Conservation (phyloP, 139 green algal species). For the Eudorina sp. region DNA sequence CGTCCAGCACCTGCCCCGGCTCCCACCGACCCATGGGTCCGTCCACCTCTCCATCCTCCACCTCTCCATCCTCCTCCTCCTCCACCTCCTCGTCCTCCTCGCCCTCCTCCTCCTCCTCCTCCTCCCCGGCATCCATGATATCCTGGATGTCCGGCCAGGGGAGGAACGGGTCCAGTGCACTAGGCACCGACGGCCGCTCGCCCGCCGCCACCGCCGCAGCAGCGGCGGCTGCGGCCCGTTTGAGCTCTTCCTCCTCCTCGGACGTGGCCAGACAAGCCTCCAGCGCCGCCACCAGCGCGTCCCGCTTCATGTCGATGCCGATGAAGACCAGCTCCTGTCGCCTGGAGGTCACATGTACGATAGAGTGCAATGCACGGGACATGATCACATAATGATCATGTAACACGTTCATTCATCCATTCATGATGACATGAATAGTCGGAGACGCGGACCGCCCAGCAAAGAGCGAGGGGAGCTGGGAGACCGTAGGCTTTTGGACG, state of each 20-base stretch:
- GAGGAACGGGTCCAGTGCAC: conserved; percentile 66
- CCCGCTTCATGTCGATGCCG: conserved; percentile 68
- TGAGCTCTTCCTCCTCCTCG: conserved; percentile 36
- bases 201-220: background rate
- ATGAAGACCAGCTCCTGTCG: conserved; percentile 90
- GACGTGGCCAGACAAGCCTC: conserved; percentile 74
- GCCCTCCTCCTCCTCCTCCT: conserved; percentile 36
- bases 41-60: conserved; percentile 49
- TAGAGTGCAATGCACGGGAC: no score
- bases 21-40: conserved; percentile 29
- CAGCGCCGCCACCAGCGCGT: conserved; percentile 63
- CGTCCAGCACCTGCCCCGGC: conserved; percentile 56
- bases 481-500: no score
- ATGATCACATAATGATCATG: no score
- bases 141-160: conserved; percentile 71
- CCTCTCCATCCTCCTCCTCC: conserved; percentile 44
- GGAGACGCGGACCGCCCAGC: no score
- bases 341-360: conserved; percentile 34
- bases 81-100: conserved; percentile 44
- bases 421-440: no score
- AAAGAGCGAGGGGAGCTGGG: no score
- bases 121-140: conserved; percentile 50
- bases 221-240: conserved; percentile 13
- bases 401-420: no score
- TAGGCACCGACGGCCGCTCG: background rate